These are phyloP conservation scores for Aspergillus coremiiformis DNA, from an alignment of 495 filamentous ascomycete species.

Conservation along the genomic window DNA sequence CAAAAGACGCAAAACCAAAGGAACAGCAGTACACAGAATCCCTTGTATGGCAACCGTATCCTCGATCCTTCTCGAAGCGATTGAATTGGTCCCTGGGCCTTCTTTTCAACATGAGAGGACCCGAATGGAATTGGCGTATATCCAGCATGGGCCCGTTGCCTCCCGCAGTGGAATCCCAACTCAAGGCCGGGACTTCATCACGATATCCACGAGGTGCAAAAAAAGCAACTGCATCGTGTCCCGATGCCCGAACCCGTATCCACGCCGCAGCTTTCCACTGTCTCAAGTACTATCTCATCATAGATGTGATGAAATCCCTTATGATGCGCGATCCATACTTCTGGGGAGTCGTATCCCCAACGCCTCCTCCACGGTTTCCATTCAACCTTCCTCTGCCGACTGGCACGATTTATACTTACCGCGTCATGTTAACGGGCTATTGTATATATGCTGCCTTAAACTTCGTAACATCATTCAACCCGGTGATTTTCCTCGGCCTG, in stretches of 20 bases:
- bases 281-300: constrained; percentile 48
- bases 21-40: background rate
- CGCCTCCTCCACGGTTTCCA: constrained; percentile 36
- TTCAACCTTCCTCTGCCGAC: constrained; percentile 31
- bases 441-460: constrained; percentile 48
- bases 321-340: constrained; percentile 76
- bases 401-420: constrained; percentile 38
- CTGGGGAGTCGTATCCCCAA: constrained; percentile 30
- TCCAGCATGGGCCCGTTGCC: constrained; percentile 54
- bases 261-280: constrained; percentile 38
- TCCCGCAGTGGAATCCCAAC: constrained; percentile 34
- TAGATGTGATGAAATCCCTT: constrained; percentile 59
- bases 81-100: constrained; percentile 67
- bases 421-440: constrained; percentile 40
- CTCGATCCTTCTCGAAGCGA: constrained; percentile 51
- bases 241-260: constrained; percentile 40
- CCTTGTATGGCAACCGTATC: constrained; percentile 66
- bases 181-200: constrained; percentile 17
- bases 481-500: constrained; percentile 50
- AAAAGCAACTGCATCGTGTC: constrained; percentile 5
- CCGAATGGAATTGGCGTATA: constrained; percentile 72
- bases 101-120: constrained; percentile 59
- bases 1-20: background rate
- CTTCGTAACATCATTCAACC: constrained; percentile 47
- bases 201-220: constrained; percentile 1